These are phyloP conservation scores for Leccinum disarticulatum DNA, from an alignment of 768 basidiomycete genomes.

Conservation along the genomic window DNA sequence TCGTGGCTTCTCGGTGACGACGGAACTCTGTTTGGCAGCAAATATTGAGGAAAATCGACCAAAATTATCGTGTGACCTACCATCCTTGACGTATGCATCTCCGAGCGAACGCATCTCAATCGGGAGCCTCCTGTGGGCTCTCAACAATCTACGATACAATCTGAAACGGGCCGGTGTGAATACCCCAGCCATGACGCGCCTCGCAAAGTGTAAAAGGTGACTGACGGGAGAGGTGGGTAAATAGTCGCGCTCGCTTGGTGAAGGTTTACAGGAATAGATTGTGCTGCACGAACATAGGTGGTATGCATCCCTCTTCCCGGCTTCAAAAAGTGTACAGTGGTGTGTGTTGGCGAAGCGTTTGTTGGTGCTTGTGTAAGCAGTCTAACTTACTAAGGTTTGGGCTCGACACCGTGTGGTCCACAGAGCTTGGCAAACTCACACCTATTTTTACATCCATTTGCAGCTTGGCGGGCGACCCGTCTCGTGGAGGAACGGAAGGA, in stretches of 20 bases:
- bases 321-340: not conserved
- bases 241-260: slow-evolving; percentile 64
- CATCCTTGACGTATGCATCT: slow-evolving; percentile 82
- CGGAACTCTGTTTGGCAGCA: slow-evolving; percentile 69
- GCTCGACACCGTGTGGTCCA: too few species aligned
- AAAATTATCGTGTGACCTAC: slow-evolving; percentile 35
- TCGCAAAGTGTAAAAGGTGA: not conserved
- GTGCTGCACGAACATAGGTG: slow-evolving; percentile 26
- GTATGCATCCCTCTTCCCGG: slow-evolving; percentile 14
- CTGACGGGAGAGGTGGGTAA: slow-evolving; percentile 83
- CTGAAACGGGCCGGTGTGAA: slow-evolving; percentile 36
- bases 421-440: too few species aligned
- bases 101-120: slow-evolving; percentile 81
- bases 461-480: not conserved
- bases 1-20: slow-evolving; percentile 72
- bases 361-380: slow-evolving; percentile 4
- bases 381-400: too few species aligned
- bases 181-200: not conserved
- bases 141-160: slow-evolving; percentile 76
- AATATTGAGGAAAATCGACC: slow-evolving; percentile 6
- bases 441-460: not conserved
- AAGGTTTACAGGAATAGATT: slow-evolving; percentile 58
- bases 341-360: not conserved
- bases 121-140: slow-evolving; percentile 75
- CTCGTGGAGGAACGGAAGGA: slow-evolving; percentile 1